Evolutionary conservation across 805 yeast species (phyloP).

Genomic region (Pichia pseudocactophila): DNA sequence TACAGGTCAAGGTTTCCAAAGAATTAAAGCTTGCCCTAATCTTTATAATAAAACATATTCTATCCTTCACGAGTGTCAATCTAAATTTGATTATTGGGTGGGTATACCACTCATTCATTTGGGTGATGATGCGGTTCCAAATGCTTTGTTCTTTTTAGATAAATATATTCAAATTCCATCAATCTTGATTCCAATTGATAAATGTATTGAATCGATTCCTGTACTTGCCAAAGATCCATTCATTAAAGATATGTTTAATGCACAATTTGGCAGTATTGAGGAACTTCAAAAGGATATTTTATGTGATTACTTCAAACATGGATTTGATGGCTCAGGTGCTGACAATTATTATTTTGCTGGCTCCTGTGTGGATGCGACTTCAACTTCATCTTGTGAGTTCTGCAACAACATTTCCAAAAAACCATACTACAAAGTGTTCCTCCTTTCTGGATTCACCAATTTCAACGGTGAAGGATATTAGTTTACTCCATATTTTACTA

Average conservation of each 20-base stretch:
- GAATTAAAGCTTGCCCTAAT: constrained; percentile 66
- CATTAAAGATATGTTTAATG: constrained; percentile 41
- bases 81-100: constrained; percentile 57
- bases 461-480: constrained; percentile 69
- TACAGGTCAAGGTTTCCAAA: constrained; percentile 76
- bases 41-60: constrained; percentile 63
- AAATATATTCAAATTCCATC: constrained; percentile 75
- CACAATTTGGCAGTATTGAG: constrained; percentile 48
- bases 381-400: constrained; percentile 79
- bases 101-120: constrained; percentile 75
- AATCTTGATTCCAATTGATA: constrained; percentile 64
- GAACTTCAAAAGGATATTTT: constrained; percentile 41
- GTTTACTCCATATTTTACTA: too few species aligned
- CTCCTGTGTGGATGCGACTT: constrained; percentile 73
- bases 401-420: constrained; percentile 63
- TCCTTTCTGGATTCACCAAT: constrained; percentile 64
- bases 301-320: constrained; percentile 47
- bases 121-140: constrained; percentile 81
- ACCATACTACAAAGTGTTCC: constrained; percentile 49
- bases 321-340: constrained; percentile 76
- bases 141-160: constrained; percentile 70
- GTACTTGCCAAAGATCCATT: constrained; percentile 41
- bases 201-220: constrained; percentile 46
- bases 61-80: constrained; percentile 58
- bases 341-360: constrained; percentile 81